A percentile compares a stretch with the other conserved stretches of the same genome.
Evolutionary conservation across 2,329 filamentous ascomycete species (phyloP).

Genomic region (Diaporthe aspalathi): DNA sequence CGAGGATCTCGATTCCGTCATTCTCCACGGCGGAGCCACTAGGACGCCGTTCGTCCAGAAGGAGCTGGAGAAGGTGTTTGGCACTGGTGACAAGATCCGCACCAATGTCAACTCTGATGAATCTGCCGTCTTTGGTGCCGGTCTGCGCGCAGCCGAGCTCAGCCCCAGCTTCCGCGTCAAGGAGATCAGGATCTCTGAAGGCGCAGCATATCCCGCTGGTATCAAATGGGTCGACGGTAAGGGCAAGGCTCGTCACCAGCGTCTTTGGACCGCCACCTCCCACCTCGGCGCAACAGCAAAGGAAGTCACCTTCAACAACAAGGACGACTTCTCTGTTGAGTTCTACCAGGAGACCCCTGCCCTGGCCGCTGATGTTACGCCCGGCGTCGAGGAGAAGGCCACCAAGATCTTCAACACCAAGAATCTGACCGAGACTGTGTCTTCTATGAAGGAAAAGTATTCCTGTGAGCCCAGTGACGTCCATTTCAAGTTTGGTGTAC

Average conservation of each 20-base stretch:
- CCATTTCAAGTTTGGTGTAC: slow-evolving; percentile 81
- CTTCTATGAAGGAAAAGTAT: slow-evolving; percentile 80
- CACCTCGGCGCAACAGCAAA: slow-evolving; percentile 81
- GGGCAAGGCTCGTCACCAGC: slow-evolving; percentile 79
- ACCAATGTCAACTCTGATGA: slow-evolving; percentile 98
- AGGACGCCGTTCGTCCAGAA: slow-evolving; percentile 96
- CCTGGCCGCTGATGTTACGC: slow-evolving; percentile 51
- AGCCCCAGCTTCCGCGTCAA: slow-evolving; percentile 98
- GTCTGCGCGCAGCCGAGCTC: slow-evolving; percentile 90
- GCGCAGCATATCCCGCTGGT: slow-evolving; percentile 76
- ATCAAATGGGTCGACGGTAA: slow-evolving; percentile 79
- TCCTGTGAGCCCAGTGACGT: slow-evolving; percentile 82
- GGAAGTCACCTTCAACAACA: slow-evolving; percentile 85
- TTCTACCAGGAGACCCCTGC: slow-evolving; percentile 79
- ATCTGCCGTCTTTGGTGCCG: slow-evolving; percentile 94
- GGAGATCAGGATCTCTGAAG: slow-evolving; percentile 89
- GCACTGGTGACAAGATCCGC: slow-evolving; percentile 81
- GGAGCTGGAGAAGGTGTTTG: slow-evolving; percentile 80
- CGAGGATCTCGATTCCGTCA: slow-evolving; percentile 85
- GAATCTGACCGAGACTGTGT: slow-evolving; percentile 88
- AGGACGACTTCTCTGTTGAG: slow-evolving; percentile 81
- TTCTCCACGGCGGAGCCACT: slow-evolving; percentile 90
- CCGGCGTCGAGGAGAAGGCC: slow-evolving; percentile 65
- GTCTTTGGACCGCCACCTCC: slow-evolving; percentile 83
- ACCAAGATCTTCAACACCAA: slow-evolving; percentile 77